Evolutionary conservation across 2,329 filamentous ascomycete genomes (phyloP), one percentile per base, ranked within the genome.

Genomic region (Dothideomycetes sp.): DNA sequence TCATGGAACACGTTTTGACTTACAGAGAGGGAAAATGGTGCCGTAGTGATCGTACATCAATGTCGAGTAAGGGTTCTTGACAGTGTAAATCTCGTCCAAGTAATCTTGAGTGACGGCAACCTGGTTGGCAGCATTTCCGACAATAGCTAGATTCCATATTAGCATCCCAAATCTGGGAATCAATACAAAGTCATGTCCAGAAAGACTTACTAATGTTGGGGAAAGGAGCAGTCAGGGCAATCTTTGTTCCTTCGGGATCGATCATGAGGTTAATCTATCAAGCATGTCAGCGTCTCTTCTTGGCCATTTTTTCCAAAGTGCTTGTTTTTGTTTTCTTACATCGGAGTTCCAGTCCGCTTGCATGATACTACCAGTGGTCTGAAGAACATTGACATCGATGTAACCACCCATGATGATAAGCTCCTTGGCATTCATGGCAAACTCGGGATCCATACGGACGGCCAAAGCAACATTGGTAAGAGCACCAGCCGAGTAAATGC

Each of bases 331-430:
- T 7, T 8, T 17, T 23, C 38, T 31, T 24, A 39, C 35, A 18
- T 44, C 42, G 3, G 42, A 44, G 15, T 30, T 44, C 35, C 30
- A 35, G 19, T 44, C 42, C 2, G 36, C 42, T 19, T 40, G 36
- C 42, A 43, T 38, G 8, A 20, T 24, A 8, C 47, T 50, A 4
- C 56, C 55, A 0, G 52, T 56, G 7, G 49, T 65, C 4, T 41
- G 35, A 1, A 56, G 45, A 10, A 56, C 42, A 42, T 55, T 54
- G 9, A 60, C 54, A 49, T 72, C 69, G 16, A 71, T 49, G 48
- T 68, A 71, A 2, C 68, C 67, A 39, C 69, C 68, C 68, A 72
- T 73, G 37, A 71, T 60, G 18, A 69, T 58, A 3, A 72, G 54
- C 20, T 65, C 64, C 48, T 67, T 69, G 4, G 66, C 60, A 33